phyloP scores from a whole-genome alignment of 1,284 basidiomycete genomes.

The Boletus hoseneyae region DNA sequence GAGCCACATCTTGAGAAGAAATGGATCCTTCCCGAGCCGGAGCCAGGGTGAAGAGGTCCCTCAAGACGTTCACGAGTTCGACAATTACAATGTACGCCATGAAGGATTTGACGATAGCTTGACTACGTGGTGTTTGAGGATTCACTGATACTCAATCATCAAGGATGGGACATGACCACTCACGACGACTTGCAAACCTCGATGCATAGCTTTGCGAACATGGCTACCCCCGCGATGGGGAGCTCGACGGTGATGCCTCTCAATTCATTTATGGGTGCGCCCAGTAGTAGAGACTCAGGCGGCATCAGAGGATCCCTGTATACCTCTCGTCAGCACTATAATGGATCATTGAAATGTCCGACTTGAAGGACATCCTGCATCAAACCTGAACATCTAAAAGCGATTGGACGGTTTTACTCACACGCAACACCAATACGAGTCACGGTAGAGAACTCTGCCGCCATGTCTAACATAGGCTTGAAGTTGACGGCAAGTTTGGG shows the following conservation, averaged over 20 bases:
- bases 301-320: neutral
- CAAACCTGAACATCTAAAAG: neutral
- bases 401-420: slow-evolving; percentile 3
- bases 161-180: neutral
- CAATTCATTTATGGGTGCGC: neutral
- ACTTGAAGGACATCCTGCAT: no score
- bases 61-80: no score
- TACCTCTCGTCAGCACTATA: neutral
- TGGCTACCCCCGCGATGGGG: neutral
- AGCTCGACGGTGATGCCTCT: neutral
- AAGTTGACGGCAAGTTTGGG: neutral
- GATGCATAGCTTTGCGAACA: neutral
- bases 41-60: no score
- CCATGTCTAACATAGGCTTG: neutral
- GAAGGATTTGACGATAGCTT: no score
- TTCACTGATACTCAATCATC: no score
- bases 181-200: neutral
- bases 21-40: no score
- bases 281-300: neutral
- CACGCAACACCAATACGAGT: slow-evolving; percentile 5
- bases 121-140: no score
- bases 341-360: no score
- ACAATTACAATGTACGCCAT: no score
- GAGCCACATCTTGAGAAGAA: no score
- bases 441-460: slow-evolving; percentile 4